A percentile compares a stretch with the other conserved stretches of the same genome.
Evolutionary conservation across 192 early-diverging fungal species (phyloP).

Genomic region (Coemansia sp.): DNA sequence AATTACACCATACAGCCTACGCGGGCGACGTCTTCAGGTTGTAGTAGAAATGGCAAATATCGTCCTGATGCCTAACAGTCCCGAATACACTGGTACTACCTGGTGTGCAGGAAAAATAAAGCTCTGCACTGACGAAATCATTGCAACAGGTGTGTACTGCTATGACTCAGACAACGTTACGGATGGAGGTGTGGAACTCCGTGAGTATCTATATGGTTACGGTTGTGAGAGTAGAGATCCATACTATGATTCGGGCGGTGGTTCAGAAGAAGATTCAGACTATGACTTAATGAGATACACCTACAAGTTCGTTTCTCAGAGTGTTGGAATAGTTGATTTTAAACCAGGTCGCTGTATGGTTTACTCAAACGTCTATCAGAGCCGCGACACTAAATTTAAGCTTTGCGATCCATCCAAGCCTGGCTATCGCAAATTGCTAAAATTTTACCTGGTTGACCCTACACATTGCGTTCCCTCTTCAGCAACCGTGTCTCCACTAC

Average conservation of each 20-base stretch:
- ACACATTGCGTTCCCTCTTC: constrained; percentile 53
- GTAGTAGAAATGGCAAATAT: constrained; percentile 76
- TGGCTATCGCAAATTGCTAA: constrained; percentile 65
- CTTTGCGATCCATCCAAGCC: constrained; percentile 59
- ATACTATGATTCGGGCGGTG: too few relatives aligned
- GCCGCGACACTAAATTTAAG: constrained; percentile 60
- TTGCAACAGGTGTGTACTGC: constrained; percentile 72
- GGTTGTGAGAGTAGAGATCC: not conserved
- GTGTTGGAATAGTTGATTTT: constrained; percentile 46
- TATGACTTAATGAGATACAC: constrained; percentile 10
- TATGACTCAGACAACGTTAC: constrained; percentile 69
- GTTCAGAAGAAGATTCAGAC: too few relatives aligned
- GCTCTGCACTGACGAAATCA: constrained; percentile 65
- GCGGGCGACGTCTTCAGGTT: constrained; percentile 52
- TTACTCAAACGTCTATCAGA: constrained; percentile 75
- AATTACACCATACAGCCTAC: constrained; percentile 28
- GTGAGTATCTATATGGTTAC: constrained; percentile 23
- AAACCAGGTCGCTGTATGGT: constrained; percentile 61
- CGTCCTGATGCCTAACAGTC: constrained; percentile 62
- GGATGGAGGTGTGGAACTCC: constrained; percentile 59
- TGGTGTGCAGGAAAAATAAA: constrained; percentile 67
- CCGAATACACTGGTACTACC: constrained; percentile 49
- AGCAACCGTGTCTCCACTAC: constrained; percentile 62
- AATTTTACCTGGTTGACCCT: constrained; percentile 72
- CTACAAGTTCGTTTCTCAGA: constrained; percentile 51